phyloP scores from a whole-genome alignment of 345 rosid species.

The Dipteronia sinensis region DNA sequence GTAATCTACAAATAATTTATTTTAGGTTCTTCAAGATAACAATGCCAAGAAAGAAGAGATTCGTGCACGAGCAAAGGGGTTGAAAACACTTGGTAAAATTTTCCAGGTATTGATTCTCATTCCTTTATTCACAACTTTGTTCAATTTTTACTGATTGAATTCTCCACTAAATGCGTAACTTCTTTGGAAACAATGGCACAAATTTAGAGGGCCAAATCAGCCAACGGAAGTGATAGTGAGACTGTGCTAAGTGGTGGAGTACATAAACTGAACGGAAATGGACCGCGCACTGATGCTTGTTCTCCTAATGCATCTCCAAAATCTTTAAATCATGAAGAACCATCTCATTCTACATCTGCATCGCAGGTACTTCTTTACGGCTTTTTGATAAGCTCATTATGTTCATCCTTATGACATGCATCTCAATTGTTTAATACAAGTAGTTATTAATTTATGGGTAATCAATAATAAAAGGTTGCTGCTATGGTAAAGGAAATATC shows the following conservation, averaged over 20 bases:
- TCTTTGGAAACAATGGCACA: constrained; percentile 13
- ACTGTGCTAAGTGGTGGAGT: constrained; percentile 32
- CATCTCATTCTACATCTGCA: constrained; percentile 41
- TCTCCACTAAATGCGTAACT: not conserved
- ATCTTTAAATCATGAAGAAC: constrained; percentile 41
- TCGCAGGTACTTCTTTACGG: constrained; percentile 54
- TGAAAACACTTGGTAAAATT: constrained; percentile 92
- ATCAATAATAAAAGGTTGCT: not conserved
- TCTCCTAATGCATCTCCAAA: constrained; percentile 54
- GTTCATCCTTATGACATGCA: not conserved
- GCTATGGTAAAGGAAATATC: not conserved
- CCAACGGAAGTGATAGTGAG: constrained; percentile 62
- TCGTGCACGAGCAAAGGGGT: constrained; percentile 86
- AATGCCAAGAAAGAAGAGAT: constrained; percentile 84
- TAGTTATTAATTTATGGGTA: not conserved
- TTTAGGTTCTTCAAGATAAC: constrained; percentile 96
- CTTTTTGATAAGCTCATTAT: not conserved
- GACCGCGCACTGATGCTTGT: constrained; percentile 32
- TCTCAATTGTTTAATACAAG: not conserved
- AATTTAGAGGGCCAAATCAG: constrained; percentile 64
- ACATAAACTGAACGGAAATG: constrained; percentile 59
- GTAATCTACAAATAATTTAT: constrained; percentile 30
- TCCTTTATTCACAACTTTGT: not conserved
- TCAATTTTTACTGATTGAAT: not conserved
- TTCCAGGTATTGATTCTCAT: constrained; percentile 62